phyloP scores from a whole-genome alignment of 2,329 filamentous ascomycete species.

The Colletotrichum navitas region DNA sequence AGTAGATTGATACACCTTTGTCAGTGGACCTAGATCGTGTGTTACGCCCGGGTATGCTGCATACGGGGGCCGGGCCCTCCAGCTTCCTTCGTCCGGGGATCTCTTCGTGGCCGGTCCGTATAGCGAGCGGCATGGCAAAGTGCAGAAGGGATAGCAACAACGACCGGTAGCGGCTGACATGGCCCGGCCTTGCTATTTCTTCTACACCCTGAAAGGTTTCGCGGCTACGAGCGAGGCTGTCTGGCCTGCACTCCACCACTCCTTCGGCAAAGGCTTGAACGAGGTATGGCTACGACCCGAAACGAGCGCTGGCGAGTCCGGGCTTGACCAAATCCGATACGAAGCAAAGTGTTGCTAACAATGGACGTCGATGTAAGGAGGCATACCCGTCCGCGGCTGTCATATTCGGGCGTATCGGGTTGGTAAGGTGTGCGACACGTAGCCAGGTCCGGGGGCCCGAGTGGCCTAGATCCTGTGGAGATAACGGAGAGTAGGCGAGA shows the following conservation, averaged over 20 bases:
- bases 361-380: background rate
- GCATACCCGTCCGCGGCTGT: background rate
- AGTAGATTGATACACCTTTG: background rate
- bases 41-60: conserved; percentile 7
- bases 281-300: background rate
- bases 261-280: background rate
- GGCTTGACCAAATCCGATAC: background rate
- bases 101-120: conserved; percentile 17
- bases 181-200: background rate
- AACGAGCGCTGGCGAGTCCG: background rate
- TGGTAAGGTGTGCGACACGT: background rate
- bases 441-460: too few relatives aligned
- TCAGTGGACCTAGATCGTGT: conserved; percentile 15
- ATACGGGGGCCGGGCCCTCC: conserved; percentile 11
- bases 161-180: background rate
- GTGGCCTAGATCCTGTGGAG: background rate
- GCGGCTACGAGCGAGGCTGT: background rate
- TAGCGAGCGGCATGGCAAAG: conserved; percentile 4
- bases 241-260: background rate
- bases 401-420: background rate
- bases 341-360: background rate
- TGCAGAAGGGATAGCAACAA: background rate
- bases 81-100: background rate
- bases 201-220: background rate
- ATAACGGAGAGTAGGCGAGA: background rate